Evolutionary conservation across 768 basidiomycete species (phyloP), one percentile per base, ranked within the genome.

Genomic region (Cystofilobasidium capitatum): DNA sequence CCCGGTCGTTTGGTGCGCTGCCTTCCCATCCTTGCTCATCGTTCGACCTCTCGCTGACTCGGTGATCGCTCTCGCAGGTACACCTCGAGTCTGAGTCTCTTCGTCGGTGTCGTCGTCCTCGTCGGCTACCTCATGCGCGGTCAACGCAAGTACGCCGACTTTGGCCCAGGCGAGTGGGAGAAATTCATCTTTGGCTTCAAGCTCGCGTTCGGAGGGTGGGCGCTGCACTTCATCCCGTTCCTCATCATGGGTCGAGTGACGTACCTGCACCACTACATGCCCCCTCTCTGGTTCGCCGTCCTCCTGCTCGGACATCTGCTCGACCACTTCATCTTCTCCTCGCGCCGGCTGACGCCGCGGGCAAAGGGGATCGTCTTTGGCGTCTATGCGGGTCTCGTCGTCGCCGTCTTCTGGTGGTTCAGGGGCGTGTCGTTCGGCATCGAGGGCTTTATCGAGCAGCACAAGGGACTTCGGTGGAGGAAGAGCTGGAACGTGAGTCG

Each of bases 371-470:
- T 89, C 62, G 79, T 81, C 55, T 98, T 97, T 75, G 83, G 83
- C 2, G 71, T 87, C 24, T 78, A 83, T 58, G 81, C 84, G 0
- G 80, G 80, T 31, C 66, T 79, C 26, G 83, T 97, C 71, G 73
- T 94, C 9, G 80, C 80, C n/a, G 83, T 82, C 63, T 99, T 96
- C 81, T 94, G 88, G 89, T 94, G 90, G 91, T 98, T 96, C 80
- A 87, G 82, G 71, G 86, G 84, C 26, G 77, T 94, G 36, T 89
- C 91, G 3, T 91, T 89, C 77, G 94, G 96, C 0, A 88, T 97
- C 55, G 83, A 87, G n/a, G 96, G 94, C 0, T 88, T 91, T 2
- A 81, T 96, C 65, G 82, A 81, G 66, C 84, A 91, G 0, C 84
- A 91, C 73, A 83, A 82, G 58, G 65, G 69, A 13, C 26, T 71